Percentiles rank a stretch among this genome's conserved stretches.
Conservation (phyloP, 306 rosid species). For the Lotus japonicus region DNA sequence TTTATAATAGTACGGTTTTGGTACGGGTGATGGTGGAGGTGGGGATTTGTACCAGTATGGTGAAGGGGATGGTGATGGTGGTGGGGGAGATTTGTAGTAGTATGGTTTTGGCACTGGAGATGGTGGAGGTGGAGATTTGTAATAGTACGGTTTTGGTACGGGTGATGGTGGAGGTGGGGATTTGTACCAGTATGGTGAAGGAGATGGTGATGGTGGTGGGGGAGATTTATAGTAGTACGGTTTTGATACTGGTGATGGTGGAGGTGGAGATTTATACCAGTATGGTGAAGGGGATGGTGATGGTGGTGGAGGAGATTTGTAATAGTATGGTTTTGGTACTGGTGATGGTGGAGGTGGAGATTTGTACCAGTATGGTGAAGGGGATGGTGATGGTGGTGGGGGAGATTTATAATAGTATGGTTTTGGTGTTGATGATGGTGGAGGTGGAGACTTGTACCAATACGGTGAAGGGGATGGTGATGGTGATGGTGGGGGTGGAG, state of each 20-base stretch:
- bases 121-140: conserved; percentile 36
- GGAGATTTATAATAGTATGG: conserved; percentile 21
- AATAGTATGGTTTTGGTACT: not conserved
- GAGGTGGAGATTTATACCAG: conserved; percentile 31
- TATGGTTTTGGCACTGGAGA: conserved; percentile 15
- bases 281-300: conserved; percentile 9
- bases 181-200: conserved; percentile 19
- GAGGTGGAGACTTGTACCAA: conserved; percentile 40
- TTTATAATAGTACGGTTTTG: conserved; percentile 15
- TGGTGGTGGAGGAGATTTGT: conserved; percentile 34
- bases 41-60: conserved; percentile 27
- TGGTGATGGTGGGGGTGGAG: conserved; percentile 53
- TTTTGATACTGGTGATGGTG: not conserved
- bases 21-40: conserved; percentile 16
- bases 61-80: conserved; percentile 7
- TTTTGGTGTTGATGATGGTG: conserved; percentile 36
- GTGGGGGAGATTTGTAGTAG: conserved; percentile 35
- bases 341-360: conserved; percentile 26
- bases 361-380: not conserved
- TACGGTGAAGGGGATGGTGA: conserved; percentile 28
- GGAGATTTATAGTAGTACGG: conserved; percentile 33
- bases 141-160: conserved; percentile 4
- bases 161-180: conserved; percentile 42
- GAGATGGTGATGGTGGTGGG: conserved; percentile 23
- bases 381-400: conserved; percentile 26